Evolutionary conservation across 768 basidiomycete species (phyloP), one percentile per base, ranked within the genome.

Genomic region (Lentinula boryana): DNA sequence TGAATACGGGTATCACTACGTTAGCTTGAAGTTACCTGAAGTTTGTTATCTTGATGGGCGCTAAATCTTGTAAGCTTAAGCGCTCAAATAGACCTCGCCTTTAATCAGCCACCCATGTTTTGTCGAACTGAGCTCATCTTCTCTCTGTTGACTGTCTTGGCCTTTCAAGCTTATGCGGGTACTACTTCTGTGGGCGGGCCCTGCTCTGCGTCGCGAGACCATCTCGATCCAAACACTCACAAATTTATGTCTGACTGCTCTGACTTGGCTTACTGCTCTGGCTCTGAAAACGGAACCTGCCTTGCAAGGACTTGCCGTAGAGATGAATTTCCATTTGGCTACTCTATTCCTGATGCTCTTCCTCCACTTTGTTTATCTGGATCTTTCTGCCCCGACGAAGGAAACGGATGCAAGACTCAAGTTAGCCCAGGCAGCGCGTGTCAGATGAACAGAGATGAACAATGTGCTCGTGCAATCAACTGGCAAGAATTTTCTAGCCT

Each of bases 311-410:
- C 75, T 4, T 89, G 87, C 68, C 74, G 86, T 31, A 75, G 78
- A 44, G 87, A 88, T 66, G 80, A 83, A 64, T 88, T 81, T 65
- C 83, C 84, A 1, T 84, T 81, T 61, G 82, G 80, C 43, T 85
- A 75, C 67, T 68, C 62, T 5, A 41, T 67, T 2, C 65, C 66
- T 3, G 72, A 74, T 9, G 58, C 65, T 1, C 68, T 86, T 8
- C 87, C 87, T 1, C 80, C 83, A 0, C 69, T 83, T 36, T 90
- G 88, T 65, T 66, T 72, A 1, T 52, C 61, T 15, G 84, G 79
- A 7, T 69, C 73, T n/a, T 88, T 85, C 71, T 88, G 87, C 64
- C 86, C 86, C 0, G 87, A 90, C 65, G 84, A 87, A 66, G 85
- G 83, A 12, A 80, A 80, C 64, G 79, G 78, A 3, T 90, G 88